phyloP scores from a whole-genome alignment of 257 asterid genomes.

The Datura wrightii region DNA sequence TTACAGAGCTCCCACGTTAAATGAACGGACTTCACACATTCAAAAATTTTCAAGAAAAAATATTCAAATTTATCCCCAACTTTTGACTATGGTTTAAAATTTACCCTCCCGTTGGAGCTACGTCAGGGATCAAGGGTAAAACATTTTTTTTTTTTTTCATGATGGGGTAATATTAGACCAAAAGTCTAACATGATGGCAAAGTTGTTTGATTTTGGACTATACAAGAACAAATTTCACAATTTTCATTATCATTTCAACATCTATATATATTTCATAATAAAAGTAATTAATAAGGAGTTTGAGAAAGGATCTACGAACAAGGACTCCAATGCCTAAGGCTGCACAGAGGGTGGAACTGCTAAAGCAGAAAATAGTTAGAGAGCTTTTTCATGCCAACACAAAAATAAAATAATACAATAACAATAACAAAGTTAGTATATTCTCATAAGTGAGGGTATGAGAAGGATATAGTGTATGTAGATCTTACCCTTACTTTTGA shows the following conservation, averaged over 20 bases:
- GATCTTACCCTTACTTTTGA: too few species aligned
- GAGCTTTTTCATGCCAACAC: background rate
- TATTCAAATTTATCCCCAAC: background rate
- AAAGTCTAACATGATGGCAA: background rate
- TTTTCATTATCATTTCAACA: too few species aligned
- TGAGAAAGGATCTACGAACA: background rate
- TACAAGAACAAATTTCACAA: background rate
- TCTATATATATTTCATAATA: background rate
- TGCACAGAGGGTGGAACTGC: background rate
- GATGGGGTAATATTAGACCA: background rate
- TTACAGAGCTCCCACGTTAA: background rate
- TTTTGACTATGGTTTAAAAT: background rate
- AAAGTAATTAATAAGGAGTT: background rate
- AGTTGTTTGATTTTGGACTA: background rate
- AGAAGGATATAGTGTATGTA: too few species aligned
- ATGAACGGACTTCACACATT: background rate
- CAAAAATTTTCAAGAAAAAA: background rate
- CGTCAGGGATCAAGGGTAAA: background rate
- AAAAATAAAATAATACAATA: background rate
- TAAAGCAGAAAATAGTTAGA: background rate
- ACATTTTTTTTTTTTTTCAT: background rate
- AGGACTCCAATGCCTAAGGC: background rate
- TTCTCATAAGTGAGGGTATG: too few species aligned
- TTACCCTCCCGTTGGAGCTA: background rate
- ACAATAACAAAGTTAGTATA: too few species aligned